Evolutionary conservation across 768 basidiomycete species (phyloP).

Genomic region (Mrakia blollopis): DNA sequence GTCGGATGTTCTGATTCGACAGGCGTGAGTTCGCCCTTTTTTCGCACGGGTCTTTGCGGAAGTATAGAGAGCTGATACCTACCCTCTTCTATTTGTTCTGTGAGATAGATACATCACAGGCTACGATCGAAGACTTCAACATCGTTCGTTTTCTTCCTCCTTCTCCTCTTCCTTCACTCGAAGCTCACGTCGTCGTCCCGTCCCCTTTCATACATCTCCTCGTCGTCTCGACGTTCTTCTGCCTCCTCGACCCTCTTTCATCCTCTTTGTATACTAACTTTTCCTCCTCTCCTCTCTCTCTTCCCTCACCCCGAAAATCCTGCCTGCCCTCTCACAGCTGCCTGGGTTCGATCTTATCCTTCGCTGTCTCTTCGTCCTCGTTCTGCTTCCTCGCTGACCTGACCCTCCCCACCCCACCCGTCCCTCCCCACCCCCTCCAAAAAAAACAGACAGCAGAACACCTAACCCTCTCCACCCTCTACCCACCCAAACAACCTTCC

Average conservation of each 20-base stretch:
- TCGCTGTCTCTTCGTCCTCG: not conserved
- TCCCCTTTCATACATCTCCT: not conserved
- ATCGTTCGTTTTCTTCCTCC: conserved; percentile 54
- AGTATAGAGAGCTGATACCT: not conserved
- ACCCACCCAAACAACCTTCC: conserved; percentile 35
- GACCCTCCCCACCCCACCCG: not conserved
- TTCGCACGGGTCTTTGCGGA: not conserved
- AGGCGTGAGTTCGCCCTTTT: conserved; percentile 21
- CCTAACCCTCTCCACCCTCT: conserved; percentile 68
- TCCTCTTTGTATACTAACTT: too few relatives aligned
- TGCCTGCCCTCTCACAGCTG: too few relatives aligned
- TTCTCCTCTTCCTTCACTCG: not conserved
- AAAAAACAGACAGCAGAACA: conserved; percentile 81
- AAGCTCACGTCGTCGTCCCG: not conserved
- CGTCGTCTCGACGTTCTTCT: not conserved
- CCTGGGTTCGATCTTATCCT: too few relatives aligned
- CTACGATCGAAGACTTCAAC: conserved; percentile 82
- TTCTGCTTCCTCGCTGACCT: not conserved
- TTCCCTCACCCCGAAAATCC: too few relatives aligned
- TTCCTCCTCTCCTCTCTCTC: too few relatives aligned
- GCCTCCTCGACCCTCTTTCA: too few relatives aligned
- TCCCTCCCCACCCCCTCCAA: not conserved
- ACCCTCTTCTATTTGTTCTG: not conserved
- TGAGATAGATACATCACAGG: conserved; percentile 51
- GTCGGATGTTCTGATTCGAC: conserved; percentile 21